These are phyloP conservation scores for Talinum fruticosum DNA, from an alignment of 148 eudicot species.

Conservation along the genomic window DNA sequence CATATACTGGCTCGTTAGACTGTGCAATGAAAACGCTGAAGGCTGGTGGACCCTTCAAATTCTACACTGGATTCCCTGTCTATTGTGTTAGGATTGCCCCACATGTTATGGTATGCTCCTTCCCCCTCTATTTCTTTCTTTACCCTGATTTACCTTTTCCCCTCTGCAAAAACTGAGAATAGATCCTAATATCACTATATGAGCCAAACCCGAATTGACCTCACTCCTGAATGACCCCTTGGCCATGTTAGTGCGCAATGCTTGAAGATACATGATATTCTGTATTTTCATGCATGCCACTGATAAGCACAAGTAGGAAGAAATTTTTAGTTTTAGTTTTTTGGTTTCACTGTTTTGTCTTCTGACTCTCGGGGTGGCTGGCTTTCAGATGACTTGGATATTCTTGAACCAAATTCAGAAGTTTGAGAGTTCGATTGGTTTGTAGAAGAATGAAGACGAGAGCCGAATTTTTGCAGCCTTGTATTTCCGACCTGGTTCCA, in stretches of 20 bases:
- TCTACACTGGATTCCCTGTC: constrained; percentile 51
- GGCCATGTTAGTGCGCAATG: no score
- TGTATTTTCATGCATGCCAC: background rate
- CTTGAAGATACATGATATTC: background rate
- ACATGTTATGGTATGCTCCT: constrained; percentile 41
- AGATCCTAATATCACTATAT: background rate
- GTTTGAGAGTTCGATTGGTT: constrained; percentile 30
- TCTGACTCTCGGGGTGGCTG: constrained; percentile 15
- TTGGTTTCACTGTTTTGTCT: background rate
- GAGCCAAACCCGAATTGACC: background rate
- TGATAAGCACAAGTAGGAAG: background rate
- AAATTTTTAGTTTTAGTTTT: no score
- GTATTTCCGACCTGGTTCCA: background rate
- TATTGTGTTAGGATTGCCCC: constrained; percentile 51
- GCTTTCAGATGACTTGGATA: constrained; percentile 42
- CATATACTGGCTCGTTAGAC: constrained; percentile 45
- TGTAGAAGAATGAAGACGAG: constrained; percentile 17
- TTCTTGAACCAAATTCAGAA: constrained; percentile 43
- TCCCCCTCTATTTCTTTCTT: background rate
- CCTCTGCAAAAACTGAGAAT: background rate
- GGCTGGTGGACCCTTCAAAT: constrained; percentile 45
- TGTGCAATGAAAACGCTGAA: constrained; percentile 46
- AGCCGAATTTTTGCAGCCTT: constrained; percentile 5
- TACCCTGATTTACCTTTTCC: no score
- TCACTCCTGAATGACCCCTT: background rate